These are phyloP conservation scores for Trametes coccinea DNA, from an alignment of 768 basidiomycete genomes.

Conservation along the genomic window DNA sequence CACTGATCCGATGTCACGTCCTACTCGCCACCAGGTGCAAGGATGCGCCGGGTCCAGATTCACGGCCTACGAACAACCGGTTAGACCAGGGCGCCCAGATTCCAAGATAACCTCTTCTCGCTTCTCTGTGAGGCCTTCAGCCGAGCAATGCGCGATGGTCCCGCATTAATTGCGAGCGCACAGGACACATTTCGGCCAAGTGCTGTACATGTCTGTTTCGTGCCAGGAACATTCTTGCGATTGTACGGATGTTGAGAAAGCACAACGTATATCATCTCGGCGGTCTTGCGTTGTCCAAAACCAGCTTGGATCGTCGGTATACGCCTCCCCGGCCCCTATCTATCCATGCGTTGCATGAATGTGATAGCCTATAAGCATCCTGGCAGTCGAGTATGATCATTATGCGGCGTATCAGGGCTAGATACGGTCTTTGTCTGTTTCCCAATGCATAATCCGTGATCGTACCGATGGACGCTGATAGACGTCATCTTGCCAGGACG, in stretches of 20 bases:
- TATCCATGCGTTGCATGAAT: not conserved
- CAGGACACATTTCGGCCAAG: not conserved
- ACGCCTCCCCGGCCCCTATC: not conserved
- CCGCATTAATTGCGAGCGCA: not conserved
- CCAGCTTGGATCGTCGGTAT: not conserved
- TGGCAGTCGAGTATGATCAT: not conserved
- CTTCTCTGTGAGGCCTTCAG: not conserved
- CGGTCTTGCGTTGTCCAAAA: not conserved
- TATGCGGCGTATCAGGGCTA: not conserved
- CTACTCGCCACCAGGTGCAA: not conserved
- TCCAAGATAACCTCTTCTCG: not conserved
- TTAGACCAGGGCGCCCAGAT: not conserved
- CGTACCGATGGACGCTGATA: not conserved
- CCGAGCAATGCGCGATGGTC: not conserved
- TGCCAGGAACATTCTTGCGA: not conserved
- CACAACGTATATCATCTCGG: not conserved
- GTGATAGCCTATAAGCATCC: not conserved
- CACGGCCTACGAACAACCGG: not conserved
- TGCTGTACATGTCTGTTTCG: not conserved
- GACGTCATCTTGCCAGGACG: not conserved
- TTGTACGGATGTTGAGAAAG: not conserved
- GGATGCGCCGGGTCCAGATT: conserved; percentile 1
- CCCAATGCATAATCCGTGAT: not conserved
- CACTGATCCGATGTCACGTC: not conserved
- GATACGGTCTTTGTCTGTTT: not conserved